phyloP scores from a whole-genome alignment of 352 stramenopile genomes.

The Elongisporangium prolatum region DNA sequence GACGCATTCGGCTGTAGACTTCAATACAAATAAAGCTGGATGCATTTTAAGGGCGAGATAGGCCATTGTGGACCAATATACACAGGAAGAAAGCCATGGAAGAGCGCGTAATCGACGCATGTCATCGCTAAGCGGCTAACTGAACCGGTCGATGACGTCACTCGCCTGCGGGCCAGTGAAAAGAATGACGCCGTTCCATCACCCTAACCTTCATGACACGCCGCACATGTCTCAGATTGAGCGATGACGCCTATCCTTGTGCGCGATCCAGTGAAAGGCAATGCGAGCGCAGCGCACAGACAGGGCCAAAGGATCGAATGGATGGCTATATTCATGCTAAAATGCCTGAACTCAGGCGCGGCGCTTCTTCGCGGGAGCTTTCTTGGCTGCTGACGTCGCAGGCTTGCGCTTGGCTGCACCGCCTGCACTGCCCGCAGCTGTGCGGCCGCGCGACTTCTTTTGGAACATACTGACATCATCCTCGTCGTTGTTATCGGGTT shows the following conservation, averaged over 20 bases:
- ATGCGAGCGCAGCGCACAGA: neutral
- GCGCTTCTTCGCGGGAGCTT: conserved; percentile 55
- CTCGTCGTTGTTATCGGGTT: conserved; percentile 54
- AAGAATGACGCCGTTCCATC: neutral
- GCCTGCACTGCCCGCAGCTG: conserved; percentile 7
- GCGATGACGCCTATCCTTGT: neutral
- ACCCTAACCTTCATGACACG: neutral
- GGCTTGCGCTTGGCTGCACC: conserved; percentile 52
- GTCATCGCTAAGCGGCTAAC: neutral
- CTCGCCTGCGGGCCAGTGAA: neutral
- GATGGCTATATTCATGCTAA: neutral
- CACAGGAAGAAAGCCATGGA: neutral
- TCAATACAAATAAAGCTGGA: too few species aligned
- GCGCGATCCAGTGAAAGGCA: neutral
- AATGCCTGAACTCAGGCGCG: conserved; percentile 1
- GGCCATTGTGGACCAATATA: too few species aligned
- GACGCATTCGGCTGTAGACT: too few species aligned
- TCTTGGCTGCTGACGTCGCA: conserved; percentile 22
- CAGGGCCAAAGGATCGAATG: neutral
- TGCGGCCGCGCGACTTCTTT: conserved; percentile 54
- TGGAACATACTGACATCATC: conserved; percentile 80
- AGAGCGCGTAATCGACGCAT: neutral
- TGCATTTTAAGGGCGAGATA: too few species aligned
- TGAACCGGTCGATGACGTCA: neutral
- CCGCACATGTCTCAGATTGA: neutral